phyloP scores from a whole-genome alignment of 2,329 filamentous ascomycete species.

The Pseudopyricularia javanii region DNA sequence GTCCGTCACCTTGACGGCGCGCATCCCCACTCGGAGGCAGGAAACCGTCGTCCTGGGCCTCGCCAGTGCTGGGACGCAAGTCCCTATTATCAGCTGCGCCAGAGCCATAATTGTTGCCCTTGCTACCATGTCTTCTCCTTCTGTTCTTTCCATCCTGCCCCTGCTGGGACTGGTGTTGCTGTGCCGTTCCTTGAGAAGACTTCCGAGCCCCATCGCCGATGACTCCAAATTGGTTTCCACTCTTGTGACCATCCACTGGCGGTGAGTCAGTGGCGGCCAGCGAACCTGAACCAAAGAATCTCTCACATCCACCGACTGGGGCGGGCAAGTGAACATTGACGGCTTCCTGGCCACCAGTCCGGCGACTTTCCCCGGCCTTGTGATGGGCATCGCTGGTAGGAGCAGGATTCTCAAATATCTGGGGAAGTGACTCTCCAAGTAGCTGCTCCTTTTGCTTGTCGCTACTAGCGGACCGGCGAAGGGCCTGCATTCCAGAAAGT shows the following conservation, averaged over 20 bases:
- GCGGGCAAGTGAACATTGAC: neutral
- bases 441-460: constrained; percentile 20
- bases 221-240: neutral
- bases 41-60: constrained; percentile 9
- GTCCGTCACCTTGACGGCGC: constrained; percentile 15
- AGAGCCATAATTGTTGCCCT: neutral
- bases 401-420: constrained; percentile 13
- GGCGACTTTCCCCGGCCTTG: neutral
- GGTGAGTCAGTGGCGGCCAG: neutral
- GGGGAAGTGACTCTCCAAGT: constrained; percentile 25
- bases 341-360: neutral
- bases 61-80: neutral
- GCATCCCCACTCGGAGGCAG: constrained; percentile 14
- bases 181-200: constrained; percentile 7
- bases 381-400: neutral
- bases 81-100: constrained; percentile 3
- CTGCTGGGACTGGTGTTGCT: neutral
- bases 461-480: constrained; percentile 15
- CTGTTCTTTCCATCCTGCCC: constrained; percentile 5
- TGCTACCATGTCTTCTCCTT: constrained; percentile 7
- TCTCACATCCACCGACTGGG: constrained; percentile 1
- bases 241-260: neutral
- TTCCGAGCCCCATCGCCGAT: constrained; percentile 1
- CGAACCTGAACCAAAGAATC: neutral
- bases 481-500: constrained; percentile 14